Evolutionary conservation across 2,329 filamentous ascomycete genomes (phyloP).

Genomic region (Aspergillus ustus): DNA sequence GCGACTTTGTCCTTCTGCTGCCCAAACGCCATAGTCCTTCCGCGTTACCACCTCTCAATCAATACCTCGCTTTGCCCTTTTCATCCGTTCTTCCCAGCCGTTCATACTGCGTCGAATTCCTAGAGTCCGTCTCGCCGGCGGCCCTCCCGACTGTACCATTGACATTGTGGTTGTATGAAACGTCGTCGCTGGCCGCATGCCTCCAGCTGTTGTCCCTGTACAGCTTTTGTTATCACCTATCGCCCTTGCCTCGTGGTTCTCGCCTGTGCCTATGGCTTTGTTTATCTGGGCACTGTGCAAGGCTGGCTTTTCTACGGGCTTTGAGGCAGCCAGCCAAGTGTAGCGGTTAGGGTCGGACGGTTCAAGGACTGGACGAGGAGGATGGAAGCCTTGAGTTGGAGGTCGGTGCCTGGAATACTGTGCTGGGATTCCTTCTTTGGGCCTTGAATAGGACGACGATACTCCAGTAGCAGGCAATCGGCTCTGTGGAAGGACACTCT

Average conservation of each 20-base stretch:
- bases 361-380: conserved; percentile 39
- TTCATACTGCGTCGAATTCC: conserved; percentile 50
- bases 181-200: conserved; percentile 36
- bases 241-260: conserved; percentile 25
- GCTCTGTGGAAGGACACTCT: conserved; percentile 15
- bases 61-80: conserved; percentile 31
- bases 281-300: conserved; percentile 18
- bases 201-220: conserved; percentile 21
- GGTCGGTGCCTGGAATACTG: conserved; percentile 36
- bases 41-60: not conserved
- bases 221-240: conserved; percentile 31
- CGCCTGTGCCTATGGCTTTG: conserved; percentile 9
- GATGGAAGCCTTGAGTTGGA: conserved; percentile 36
- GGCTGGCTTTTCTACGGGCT: conserved; percentile 27
- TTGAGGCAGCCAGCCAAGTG: conserved; percentile 39
- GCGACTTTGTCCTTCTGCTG: not conserved
- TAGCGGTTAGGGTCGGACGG: conserved; percentile 37
- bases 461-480: conserved; percentile 9
- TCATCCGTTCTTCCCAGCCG: conserved; percentile 48
- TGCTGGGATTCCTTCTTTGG: conserved; percentile 25
- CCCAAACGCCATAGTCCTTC: not conserved
- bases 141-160: conserved; percentile 34
- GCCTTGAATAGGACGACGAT: conserved; percentile 16
- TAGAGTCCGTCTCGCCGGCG: conserved; percentile 41
- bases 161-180: conserved; percentile 48